These are phyloP conservation scores for Microdochium trichocladiopsis DNA, from an alignment of 2,329 filamentous ascomycete genomes.

Conservation along the genomic window DNA sequence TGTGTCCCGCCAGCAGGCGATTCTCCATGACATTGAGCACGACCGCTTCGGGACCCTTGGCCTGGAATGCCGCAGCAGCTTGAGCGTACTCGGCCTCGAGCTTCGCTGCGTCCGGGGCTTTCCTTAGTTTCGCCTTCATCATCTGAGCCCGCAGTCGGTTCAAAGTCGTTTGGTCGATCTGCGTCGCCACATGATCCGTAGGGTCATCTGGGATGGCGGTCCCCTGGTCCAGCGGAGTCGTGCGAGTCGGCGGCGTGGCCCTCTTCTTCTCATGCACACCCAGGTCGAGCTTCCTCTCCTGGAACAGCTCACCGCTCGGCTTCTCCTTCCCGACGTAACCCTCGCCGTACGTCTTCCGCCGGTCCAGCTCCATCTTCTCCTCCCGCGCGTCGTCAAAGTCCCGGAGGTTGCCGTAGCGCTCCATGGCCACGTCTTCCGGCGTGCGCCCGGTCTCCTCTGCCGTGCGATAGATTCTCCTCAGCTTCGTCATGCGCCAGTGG, in stretches of 20 bases:
- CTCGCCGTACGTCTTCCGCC: slow-evolving; percentile 73
- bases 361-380: slow-evolving; percentile 84
- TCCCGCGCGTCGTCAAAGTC: slow-evolving; percentile 91
- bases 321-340: slow-evolving; percentile 81
- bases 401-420: slow-evolving; percentile 72
- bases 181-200: slow-evolving; percentile 36
- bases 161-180: slow-evolving; percentile 69
- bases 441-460: slow-evolving; percentile 66
- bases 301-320: slow-evolving; percentile 79
- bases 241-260: slow-evolving; percentile 19
- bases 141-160: slow-evolving; percentile 90
- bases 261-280: slow-evolving; percentile 34
- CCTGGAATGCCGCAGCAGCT: slow-evolving; percentile 55
- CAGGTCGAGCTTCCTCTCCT: slow-evolving; percentile 60
- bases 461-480: slow-evolving; percentile 75
- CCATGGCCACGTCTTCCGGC: slow-evolving; percentile 75
- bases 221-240: slow-evolving; percentile 41
- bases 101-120: slow-evolving; percentile 64
- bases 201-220: slow-evolving; percentile 48
- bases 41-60: slow-evolving; percentile 59
- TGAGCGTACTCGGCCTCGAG: slow-evolving; percentile 81
- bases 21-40: slow-evolving; percentile 85
- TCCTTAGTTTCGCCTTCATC: slow-evolving; percentile 89
- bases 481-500: slow-evolving; percentile 93
- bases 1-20: slow-evolving; percentile 71